Evolutionary conservation across 345 rosid species (phyloP).

Genomic region (Viola odorata): DNA sequence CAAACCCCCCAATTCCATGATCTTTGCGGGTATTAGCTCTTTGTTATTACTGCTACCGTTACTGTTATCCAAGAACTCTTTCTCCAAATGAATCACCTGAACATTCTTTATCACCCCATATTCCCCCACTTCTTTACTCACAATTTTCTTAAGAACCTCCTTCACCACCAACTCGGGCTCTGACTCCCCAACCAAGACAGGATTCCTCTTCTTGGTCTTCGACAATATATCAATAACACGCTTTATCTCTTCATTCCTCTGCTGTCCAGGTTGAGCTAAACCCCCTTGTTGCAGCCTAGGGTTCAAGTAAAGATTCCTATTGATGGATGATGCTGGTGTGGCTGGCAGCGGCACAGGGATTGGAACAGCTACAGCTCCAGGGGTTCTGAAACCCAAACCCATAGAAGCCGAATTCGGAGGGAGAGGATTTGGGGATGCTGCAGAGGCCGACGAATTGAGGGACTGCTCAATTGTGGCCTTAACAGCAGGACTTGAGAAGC

Average conservation of each 20-base stretch:
- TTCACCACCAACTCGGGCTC: slow-evolving; percentile 66
- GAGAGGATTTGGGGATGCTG: slow-evolving; percentile 10
- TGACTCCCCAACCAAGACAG: slow-evolving; percentile 80
- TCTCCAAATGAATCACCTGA: slow-evolving; percentile 56
- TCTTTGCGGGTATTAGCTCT: slow-evolving; percentile 35
- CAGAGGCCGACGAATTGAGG: slow-evolving; percentile 34
- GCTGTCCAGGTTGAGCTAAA: slow-evolving; percentile 30
- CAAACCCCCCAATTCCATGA: slow-evolving; percentile 49
- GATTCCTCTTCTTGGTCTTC: slow-evolving; percentile 66
- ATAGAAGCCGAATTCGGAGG: slow-evolving; percentile 32
- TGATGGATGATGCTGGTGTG: slow-evolving; percentile 14
- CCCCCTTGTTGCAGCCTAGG: slow-evolving; percentile 67
- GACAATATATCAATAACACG: slow-evolving; percentile 58
- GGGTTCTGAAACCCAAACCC: slow-evolving; percentile 63
- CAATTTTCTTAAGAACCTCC: slow-evolving; percentile 60
- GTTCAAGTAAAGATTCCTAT: slow-evolving; percentile 63
- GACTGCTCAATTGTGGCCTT: slow-evolving; percentile 90
- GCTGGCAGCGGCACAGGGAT: background rate
- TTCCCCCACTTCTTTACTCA: slow-evolving; percentile 53
- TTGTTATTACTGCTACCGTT: background rate
- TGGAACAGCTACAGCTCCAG: slow-evolving; percentile 17
- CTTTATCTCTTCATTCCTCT: slow-evolving; percentile 57
- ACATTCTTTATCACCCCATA: slow-evolving; percentile 48
- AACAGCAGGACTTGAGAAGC: slow-evolving; percentile 94
- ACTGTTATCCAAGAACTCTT: slow-evolving; percentile 41